Evolutionary conservation across 768 basidiomycete genomes (phyloP).

Genomic region (Austroboletus festivus): DNA sequence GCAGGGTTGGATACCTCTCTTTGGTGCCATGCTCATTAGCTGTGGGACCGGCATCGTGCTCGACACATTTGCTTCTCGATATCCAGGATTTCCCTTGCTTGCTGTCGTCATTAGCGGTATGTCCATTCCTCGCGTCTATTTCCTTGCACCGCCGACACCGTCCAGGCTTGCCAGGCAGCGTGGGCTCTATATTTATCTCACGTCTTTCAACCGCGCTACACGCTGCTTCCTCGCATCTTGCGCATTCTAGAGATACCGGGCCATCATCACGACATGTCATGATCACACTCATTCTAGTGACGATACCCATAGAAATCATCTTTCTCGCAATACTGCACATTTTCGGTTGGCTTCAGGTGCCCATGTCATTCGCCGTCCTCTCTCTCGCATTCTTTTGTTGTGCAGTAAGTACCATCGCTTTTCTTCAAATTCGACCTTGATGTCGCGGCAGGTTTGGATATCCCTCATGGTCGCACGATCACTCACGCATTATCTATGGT

Average conservation of each 20-base stretch:
- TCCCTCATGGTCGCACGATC: slow-evolving; percentile 65
- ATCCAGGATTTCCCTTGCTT: slow-evolving; percentile 83
- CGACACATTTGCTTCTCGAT: slow-evolving; percentile 83
- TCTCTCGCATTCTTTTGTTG: slow-evolving; percentile 71
- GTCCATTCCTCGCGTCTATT: slow-evolving; percentile 15
- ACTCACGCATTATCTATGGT: slow-evolving; percentile 79
- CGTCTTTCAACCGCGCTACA: slow-evolving; percentile 89
- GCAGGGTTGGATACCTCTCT: slow-evolving; percentile 87
- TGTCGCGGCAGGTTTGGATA: slow-evolving; percentile 52
- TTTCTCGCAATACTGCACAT: slow-evolving; percentile 65
- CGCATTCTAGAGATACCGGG: slow-evolving; percentile 7
- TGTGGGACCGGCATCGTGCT: slow-evolving; percentile 89
- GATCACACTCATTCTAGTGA: slow-evolving; percentile 67
- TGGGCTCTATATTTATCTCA: slow-evolving; percentile 89
- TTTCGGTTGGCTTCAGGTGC: slow-evolving; percentile 78
- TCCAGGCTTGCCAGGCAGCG: slow-evolving; percentile 78
- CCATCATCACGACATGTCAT: slow-evolving; percentile 54
- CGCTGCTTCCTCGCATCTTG: slow-evolving; percentile 25
- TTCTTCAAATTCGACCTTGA: background rate
- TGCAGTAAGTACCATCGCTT: slow-evolving; percentile 53
- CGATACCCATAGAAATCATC: slow-evolving; percentile 74
- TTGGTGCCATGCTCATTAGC: slow-evolving; percentile 86
- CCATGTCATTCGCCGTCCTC: slow-evolving; percentile 63
- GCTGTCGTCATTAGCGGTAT: slow-evolving; percentile 84
- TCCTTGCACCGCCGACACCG: background rate